Evolutionary conservation across 2,329 filamentous ascomycete species (phyloP).

Genomic region (Penicillium digitatum): DNA sequence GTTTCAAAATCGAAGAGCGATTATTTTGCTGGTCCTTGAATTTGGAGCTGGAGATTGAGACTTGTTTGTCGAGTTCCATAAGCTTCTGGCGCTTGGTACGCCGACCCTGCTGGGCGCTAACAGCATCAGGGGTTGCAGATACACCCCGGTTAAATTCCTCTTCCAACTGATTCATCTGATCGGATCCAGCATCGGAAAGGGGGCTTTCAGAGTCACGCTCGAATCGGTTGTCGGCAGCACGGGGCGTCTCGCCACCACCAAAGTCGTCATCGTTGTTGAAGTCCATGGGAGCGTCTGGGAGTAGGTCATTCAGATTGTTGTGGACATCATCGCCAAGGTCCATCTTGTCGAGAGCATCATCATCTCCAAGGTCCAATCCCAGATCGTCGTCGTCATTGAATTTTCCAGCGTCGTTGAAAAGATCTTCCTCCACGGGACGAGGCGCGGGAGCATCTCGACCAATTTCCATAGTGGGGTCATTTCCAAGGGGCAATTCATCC

Average conservation of each 20-base stretch:
- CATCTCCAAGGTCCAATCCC: conserved; percentile 45
- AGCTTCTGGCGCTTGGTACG: conserved; percentile 76
- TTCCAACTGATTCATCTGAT: conserved; percentile 55
- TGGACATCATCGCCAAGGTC: conserved; percentile 36
- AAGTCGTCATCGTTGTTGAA: conserved; percentile 53
- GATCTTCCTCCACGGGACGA: conserved; percentile 54
- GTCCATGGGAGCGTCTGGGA: conserved; percentile 54
- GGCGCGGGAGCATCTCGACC: conserved; percentile 78
- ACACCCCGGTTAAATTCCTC: conserved; percentile 27
- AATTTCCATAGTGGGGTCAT: conserved; percentile 71
- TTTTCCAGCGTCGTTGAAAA: conserved; percentile 62
- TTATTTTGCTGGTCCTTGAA: conserved; percentile 85
- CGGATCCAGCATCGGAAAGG: conserved; percentile 65
- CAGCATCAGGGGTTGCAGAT: conserved; percentile 46
- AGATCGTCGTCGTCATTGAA: conserved; percentile 55
- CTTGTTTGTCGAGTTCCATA: conserved; percentile 75
- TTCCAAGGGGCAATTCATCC: conserved; percentile 63
- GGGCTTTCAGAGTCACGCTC: conserved; percentile 66
- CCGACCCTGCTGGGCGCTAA: conserved; percentile 61
- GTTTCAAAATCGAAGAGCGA: conserved; percentile 78
- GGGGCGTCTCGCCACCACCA: conserved; percentile 53
- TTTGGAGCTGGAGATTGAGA: conserved; percentile 68
- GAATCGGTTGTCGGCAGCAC: conserved; percentile 46
- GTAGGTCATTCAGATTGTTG: conserved; percentile 57
- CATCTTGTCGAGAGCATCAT: conserved; percentile 41